Evolutionary conservation across 345 rosid genomes (phyloP), one percentile per base, ranked within the genome.

Genomic region (Populus nigra): DNA sequence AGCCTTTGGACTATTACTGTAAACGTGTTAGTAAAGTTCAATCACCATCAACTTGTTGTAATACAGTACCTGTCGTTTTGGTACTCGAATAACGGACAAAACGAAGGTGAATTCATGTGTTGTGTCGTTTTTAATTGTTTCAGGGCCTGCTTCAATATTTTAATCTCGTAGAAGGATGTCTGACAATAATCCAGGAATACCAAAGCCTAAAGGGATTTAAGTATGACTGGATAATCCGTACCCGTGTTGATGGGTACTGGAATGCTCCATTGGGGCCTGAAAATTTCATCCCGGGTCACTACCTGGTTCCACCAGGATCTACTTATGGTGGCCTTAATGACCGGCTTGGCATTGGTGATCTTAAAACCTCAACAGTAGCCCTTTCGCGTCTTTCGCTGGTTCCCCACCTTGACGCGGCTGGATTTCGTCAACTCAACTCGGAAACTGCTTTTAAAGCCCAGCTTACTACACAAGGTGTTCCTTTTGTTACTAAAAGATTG

Each of bases 231-330:
- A 88, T 93, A 69, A 78, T 96, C 81, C 94, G 99, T 9, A 90
- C 99, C 77, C 97, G 97, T 8, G 98, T 96, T 0, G 99, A 96
- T 68, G 91, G 97, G 8, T 96, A 84, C 84, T 96, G 99, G 99
- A 77, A 81, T 65, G 93, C 90, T 29, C 90, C 94, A 0, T 78
- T 96, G 2, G 78, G 75, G 25, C 94, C 99, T 3, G 72, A 79
- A 38, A 79, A 86, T 75, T 96, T 93, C 79, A 67, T 88, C 47
- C 85, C 90, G 13, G 91, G 90, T 68, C 79, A 67, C 0, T 96
- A 96, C 79, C 16, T 88, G 50, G 90, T 96, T 86, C 99, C 99
- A 1, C 84, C 88, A 0, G 99, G 99, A 31, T 96, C 98, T 47
- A 72, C 78, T n/a, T 96, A 90, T 71, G 95, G 98, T 39, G 99